Base-by-base conservation (phyloP, 768 basidiomycete genomes). In the Boletus sp. region DNA sequence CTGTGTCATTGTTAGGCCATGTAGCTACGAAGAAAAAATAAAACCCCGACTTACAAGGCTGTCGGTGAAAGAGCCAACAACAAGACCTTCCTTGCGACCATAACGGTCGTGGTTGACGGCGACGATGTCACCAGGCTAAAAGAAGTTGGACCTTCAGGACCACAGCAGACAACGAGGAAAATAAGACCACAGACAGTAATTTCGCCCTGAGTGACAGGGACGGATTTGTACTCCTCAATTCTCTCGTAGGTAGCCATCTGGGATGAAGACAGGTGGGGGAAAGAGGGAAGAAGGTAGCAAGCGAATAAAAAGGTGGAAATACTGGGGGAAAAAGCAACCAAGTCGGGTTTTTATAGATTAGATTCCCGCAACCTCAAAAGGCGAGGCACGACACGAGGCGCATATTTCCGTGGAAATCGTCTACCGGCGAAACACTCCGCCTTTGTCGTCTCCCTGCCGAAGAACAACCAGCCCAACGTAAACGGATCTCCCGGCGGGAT, bases 121-220 rank as follows among this genome's bases (percentile, higher is more conserved):
- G 72, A 93, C 90, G 67, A 92, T 79, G 71, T 93, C 91, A 58
- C 90, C 91, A 52, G 89, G 82, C 87, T 90, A 55, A 24, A 24
- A 45, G 35, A 48, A 42, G 45, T 52, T 17, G 40, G 47, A 47
- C 11, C 17, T 29, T 67, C 8, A 58, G 49, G 39, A 45, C 35
- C 30, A 44, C 36, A 4, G 2, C 29, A 29, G 10, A 50, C 33
- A 18, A 53, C 5, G 47, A 56, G 10, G 35, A 47, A 40, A 9
- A 42, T 20, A 51, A 40, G 4, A 47, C 1, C 29, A 66, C 70
- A 32, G 51, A 75, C 73, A 3, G 67, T 64, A 50, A 79, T 79
- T 7, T 78, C 77, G 6, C 78, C 70, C 24, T 24, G 24, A 45
- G 69, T 41, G 41, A 59, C 28, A 20, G 67, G 53, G 51, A 64